Evolutionary conservation across 2,329 filamentous ascomycete genomes (phyloP).

Genomic region (Achaetomium macrosporum): DNA sequence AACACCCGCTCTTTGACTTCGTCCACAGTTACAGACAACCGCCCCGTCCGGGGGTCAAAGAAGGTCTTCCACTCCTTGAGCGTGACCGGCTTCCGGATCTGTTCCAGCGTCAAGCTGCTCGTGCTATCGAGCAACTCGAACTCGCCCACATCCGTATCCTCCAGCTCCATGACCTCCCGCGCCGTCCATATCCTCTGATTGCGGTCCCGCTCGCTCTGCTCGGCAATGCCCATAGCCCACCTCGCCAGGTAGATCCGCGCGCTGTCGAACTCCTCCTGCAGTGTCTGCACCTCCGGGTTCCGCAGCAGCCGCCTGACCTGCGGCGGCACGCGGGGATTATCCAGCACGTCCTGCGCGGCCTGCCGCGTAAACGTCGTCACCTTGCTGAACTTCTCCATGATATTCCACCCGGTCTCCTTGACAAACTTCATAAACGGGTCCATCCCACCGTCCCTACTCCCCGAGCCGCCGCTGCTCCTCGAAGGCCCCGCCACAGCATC

Average conservation of each 20-base stretch:
- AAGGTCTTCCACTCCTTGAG: slow-evolving; percentile 86
- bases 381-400: slow-evolving; percentile 94
- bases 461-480: slow-evolving; percentile 24
- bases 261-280: slow-evolving; percentile 97
- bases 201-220: slow-evolving; percentile 86
- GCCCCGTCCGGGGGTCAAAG: slow-evolving; percentile 71
- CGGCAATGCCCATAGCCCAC: slow-evolving; percentile 98
- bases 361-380: slow-evolving; percentile 93
- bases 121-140: slow-evolving; percentile 89
- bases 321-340: slow-evolving; percentile 85
- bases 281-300: slow-evolving; percentile 88
- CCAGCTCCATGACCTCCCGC: slow-evolving; percentile 84
- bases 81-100: slow-evolving; percentile 70
- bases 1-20: slow-evolving; percentile 98
- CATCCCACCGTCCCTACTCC: slow-evolving; percentile 63
- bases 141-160: slow-evolving; percentile 90
- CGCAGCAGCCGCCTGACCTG: slow-evolving; percentile 78
- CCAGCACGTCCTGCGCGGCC: slow-evolving; percentile 84
- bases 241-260: slow-evolving; percentile 88
- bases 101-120: slow-evolving; percentile 65
- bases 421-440: slow-evolving; percentile 90
- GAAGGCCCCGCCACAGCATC: slow-evolving; percentile 19
- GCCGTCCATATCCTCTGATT: slow-evolving; percentile 89
- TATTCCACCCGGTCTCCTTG: slow-evolving; percentile 92
- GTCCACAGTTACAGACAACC: slow-evolving; percentile 72